These are phyloP conservation scores for Cystofilobasidium macerans DNA, from an alignment of 768 basidiomycete species.

Conservation along the genomic window DNA sequence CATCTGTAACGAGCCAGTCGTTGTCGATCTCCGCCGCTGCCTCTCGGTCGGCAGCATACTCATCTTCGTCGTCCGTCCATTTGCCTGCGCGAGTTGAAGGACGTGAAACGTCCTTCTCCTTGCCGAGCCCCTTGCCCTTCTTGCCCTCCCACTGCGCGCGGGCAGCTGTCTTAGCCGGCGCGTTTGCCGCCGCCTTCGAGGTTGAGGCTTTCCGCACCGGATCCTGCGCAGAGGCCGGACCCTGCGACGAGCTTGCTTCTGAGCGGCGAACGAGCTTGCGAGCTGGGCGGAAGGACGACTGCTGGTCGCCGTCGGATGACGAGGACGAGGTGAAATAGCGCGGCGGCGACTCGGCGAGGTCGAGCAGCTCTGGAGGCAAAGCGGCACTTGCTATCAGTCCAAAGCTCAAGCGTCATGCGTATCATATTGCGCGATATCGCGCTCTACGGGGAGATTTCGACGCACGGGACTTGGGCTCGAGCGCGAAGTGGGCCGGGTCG, in stretches of 20 bases:
- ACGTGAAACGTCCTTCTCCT: not conserved
- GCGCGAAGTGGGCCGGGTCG: not conserved
- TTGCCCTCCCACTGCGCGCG: not conserved
- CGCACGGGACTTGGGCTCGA: constrained; percentile 1
- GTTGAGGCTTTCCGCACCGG: not conserved
- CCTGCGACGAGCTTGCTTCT: not conserved
- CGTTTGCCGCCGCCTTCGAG: not conserved
- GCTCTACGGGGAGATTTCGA: not conserved
- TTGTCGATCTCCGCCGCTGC: not conserved
- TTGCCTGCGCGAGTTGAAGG: not conserved
- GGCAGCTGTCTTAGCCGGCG: not conserved
- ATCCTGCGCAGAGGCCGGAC: too few relatives aligned
- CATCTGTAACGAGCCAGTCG: not conserved
- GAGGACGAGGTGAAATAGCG: not conserved
- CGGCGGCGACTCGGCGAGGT: not conserved
- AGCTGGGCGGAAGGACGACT: not conserved
- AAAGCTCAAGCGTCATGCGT: not conserved
- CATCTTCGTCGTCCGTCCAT: constrained; percentile 2
- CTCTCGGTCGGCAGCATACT: not conserved
- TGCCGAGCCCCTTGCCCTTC: not conserved
- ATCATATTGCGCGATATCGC: not conserved
- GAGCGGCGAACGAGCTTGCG: not conserved
- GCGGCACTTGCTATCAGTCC: not conserved
- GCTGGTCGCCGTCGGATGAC: not conserved
- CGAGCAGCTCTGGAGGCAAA: not conserved